Evolutionary conservation across 2,329 filamentous ascomycete species (phyloP), one percentile per base, ranked within the genome.

Genomic region (Fonsecaea multimorphosa): DNA sequence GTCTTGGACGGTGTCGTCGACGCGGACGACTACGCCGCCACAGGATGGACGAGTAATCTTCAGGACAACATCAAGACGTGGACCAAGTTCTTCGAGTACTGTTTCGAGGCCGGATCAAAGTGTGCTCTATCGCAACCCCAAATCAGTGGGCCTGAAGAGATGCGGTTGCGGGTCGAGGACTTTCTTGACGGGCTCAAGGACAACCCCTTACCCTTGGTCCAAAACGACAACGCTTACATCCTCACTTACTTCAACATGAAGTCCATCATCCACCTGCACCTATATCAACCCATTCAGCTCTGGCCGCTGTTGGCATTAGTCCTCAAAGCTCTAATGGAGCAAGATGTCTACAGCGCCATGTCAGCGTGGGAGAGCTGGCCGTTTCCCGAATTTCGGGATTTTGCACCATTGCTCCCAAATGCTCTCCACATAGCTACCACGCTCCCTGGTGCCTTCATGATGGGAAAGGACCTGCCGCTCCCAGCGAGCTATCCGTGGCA

Each of bases 51-150:
- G 63, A 76, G 78, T 31, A 78, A 81, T 58, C 71, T 86, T 6
- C 77, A 77, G n/a, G 83, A 88, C 70, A 81, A 83, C 14, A 86
- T 89, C 72, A 78, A 81, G 58, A 81, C 84, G 5, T 80, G 87
- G 70, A 74, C 79, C 1, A 80, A 76, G 19, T 87, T 89, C 64
- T 86, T 84, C 70, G 75, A 77, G 19, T 80, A 81, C 46, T 89
- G 87, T 71, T 80, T 83, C 71, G 75, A 78, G 49, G 85, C 82
- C 19, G 83, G 84, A 0, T 66, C 76, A 0, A 78, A 74, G 6
- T 87, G 84, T 62, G 78, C 78, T 1, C 78, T 87, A 51, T 78
- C 76, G 32, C 44, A 71, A 16, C 29, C 57, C 2, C 12, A 49
- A 22, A 58, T 59, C 6, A 59, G 52, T 19, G 54, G 29, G 8